Conservation (phyloP, 352 stramenopile genomes). For the Phytophthora citrophthora region DNA sequence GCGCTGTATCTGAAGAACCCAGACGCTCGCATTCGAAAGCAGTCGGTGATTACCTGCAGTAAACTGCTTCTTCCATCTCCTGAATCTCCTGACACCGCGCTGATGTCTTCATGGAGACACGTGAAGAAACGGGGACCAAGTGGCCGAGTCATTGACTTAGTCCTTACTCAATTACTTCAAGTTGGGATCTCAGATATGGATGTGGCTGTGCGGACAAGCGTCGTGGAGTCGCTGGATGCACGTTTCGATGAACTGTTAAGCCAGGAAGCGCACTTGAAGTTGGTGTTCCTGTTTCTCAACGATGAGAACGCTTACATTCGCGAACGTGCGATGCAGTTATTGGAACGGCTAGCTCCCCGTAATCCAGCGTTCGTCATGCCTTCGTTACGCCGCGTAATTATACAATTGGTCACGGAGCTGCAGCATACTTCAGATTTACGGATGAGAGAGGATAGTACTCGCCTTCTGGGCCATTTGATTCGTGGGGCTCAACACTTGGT, state of each 20-base stretch:
- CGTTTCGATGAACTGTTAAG: constrained; percentile 95
- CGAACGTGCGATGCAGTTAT: constrained; percentile 90
- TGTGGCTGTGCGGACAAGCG: constrained; percentile 89
- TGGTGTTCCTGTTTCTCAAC: constrained; percentile 96
- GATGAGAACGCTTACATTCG: constrained; percentile 92
- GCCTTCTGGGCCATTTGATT: constrained; percentile 87
- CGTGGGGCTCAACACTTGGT: constrained; percentile 87
- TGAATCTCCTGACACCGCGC: constrained; percentile 24
- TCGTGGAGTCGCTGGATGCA: constrained; percentile 93
- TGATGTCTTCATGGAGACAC: constrained; percentile 57
- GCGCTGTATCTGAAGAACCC: constrained; percentile 92
- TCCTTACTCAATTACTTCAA: constrained; percentile 92
- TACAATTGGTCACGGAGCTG: constrained; percentile 96
- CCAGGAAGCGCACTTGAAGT: constrained; percentile 92
- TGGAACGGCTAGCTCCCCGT: constrained; percentile 92
- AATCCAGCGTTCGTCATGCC: constrained; percentile 98
- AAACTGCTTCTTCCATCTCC: constrained; percentile 70
- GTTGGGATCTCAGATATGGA: constrained; percentile 95
- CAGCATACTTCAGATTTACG: constrained; percentile 90
- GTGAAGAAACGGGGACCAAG: constrained; percentile 85
- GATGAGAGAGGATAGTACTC: constrained; percentile 90
- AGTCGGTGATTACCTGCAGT: constrained; percentile 87
- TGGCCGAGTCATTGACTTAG: constrained; percentile 92
- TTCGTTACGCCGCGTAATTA: constrained; percentile 92
- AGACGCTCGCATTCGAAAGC: constrained; percentile 90